phyloP scores from a whole-genome alignment of 306 rosid genomes.

The Hippophae tibetana region DNA sequence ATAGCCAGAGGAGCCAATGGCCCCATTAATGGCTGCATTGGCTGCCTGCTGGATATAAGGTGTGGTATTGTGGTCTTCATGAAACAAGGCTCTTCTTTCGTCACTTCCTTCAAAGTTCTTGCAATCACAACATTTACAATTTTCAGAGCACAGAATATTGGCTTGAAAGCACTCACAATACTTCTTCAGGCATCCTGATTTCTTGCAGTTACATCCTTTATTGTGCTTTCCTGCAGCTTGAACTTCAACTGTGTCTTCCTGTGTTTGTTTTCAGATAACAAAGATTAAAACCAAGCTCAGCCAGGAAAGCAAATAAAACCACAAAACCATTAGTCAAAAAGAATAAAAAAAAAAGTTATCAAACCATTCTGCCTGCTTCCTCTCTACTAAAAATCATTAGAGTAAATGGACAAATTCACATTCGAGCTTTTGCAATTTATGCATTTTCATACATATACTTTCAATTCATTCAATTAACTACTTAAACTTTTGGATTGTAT shows the following conservation, averaged over 20 bases:
- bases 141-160: constrained; percentile 65
- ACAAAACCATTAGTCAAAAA: constrained; percentile 2
- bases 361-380: constrained; percentile 5
- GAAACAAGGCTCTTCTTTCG: constrained; percentile 42
- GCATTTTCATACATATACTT: no score
- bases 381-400: background rate
- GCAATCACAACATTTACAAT: constrained; percentile 72
- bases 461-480: no score
- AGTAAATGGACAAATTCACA: no score
- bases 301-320: constrained; percentile 13
- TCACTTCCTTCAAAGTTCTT: constrained; percentile 68
- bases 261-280: constrained; percentile 24
- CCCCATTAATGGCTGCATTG: constrained; percentile 52
- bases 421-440: no score
- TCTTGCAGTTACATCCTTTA: constrained; percentile 82
- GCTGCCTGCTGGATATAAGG: constrained; percentile 43
- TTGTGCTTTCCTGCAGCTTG: constrained; percentile 69
- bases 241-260: constrained; percentile 48
- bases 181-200: constrained; percentile 85
- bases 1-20: constrained; percentile 43
- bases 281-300: constrained; percentile 16
- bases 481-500: no score
- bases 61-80: constrained; percentile 27
- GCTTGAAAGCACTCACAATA: constrained; percentile 86
- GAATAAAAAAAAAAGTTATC: background rate